Base-by-base conservation (phyloP, 495 filamentous ascomycete genomes). In the Letharia columbiana region DNA sequence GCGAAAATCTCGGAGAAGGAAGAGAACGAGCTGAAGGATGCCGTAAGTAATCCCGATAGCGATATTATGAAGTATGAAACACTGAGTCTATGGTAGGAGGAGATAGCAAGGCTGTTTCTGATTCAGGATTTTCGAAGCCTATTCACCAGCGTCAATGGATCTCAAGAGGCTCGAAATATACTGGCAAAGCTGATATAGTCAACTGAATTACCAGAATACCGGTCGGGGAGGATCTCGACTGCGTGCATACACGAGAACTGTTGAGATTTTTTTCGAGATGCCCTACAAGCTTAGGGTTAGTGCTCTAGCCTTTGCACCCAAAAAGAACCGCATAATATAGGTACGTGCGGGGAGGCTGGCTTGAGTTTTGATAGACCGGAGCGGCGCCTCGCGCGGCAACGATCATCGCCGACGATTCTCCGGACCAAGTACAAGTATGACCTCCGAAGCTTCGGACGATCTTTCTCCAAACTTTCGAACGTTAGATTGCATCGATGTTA, bases 1-100 rank as follows among this genome's bases (percentile, higher is more conserved):
- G 84, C 87, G 18, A 77, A 74, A 45, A 72, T 92, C 66, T 84
- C 86, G 23, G 75, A 79, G 6, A 77, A 77, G 12, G 89, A 93
- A 72, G 80, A 72, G 62, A 74, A 76, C 50, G 82, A 84, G 45
- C 76, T 92, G n/a, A 80, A 84, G 66, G 78, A 82, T 67, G 90
- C 90, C 47, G 89, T 65, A 70, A 75, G 35, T 6, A 23, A 4
- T 42, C 10, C 8, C 39, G n/a, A 42, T 35, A 4, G 18, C 15
- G 6, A 45, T n/a, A 2, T 3, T 20, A 2, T 33, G 33, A 35
- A 6, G 1, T 37, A 20, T 57, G 23, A 12, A 33, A 28, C 13
- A 49, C 63, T 65, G 12, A 65, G 35, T 39, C 20, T 15, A 31
- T n/a, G 20, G 18, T 23, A 65, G 63, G 72, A 74, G 47, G 60